Evolutionary conservation across 2,329 filamentous ascomycete genomes (phyloP), one percentile per base, ranked within the genome.

Genomic region (Trichoderma sp.): DNA sequence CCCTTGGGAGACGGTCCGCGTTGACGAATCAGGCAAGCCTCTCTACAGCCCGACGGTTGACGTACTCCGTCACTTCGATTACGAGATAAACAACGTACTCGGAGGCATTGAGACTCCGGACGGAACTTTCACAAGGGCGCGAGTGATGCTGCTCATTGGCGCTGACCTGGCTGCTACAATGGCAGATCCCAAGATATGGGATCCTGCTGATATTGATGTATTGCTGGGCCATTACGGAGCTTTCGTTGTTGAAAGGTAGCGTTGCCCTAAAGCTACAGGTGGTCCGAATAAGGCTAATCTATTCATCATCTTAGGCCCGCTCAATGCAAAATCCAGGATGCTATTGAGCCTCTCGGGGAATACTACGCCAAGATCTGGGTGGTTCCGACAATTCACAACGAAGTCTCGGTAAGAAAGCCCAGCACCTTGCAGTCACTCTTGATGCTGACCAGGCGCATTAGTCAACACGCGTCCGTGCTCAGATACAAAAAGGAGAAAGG

Each of bases 291-390:
- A 45, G 1, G 35, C 61, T 65, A 48, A 65, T 56, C 2, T 37
- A 9, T 37, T 5, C 9, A 53, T 45, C 12, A 25, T 15, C 5
- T 27, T n/a, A 65, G 93, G 70, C 89, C 89, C 12, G 59, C 63
- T 61, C 93, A 93, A 53, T 95, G 92, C 19, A 91, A 94, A 74
- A 91, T 94, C 63, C 90, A 95, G 69, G 91, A 95, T 76, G 92
- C 93, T 3, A 84, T 96, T 48, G 88, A 89, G 19, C 89, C 87
- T 50, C 82, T 96, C 39, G 88, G 92, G 74, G 86, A 87, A 67
- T 96, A 90, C 86, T 87, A 93, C 27, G 27, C 27, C 73, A 93
- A 94, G 73, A 87, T 96, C 71, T 89, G 91, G 76, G 90, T 94
- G 67, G 94, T 96, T 70, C 90, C 91, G 64, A 92, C 96, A 76